Conservation (phyloP, 2,329 filamentous ascomycete species). For the Xylaria digitata region DNA sequence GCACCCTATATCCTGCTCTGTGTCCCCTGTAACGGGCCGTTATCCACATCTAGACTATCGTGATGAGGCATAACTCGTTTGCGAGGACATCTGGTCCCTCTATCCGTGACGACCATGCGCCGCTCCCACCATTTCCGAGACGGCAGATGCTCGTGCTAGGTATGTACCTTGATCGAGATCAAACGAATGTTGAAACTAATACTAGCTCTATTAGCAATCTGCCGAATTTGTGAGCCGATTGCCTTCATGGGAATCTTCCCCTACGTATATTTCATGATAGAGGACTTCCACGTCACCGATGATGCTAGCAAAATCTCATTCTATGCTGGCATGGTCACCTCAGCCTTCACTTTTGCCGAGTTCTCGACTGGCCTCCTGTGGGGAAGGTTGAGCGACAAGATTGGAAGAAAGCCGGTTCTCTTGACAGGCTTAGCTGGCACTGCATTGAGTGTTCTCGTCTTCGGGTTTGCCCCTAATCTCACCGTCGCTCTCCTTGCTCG, state of each 20-base stretch:
- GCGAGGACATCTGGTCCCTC: conserved; percentile 40
- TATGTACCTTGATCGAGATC: conserved; percentile 40
- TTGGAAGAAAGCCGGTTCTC: conserved; percentile 92
- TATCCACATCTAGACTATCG: conserved; percentile 30
- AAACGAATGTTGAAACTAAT: conserved; percentile 23
- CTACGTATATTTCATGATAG: conserved; percentile 97
- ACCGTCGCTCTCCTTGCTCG: conserved; percentile 86
- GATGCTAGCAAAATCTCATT: conserved; percentile 84
- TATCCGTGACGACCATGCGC: conserved; percentile 31
- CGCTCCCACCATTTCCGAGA: conserved; percentile 52
- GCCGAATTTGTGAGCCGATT: conserved; percentile 97
- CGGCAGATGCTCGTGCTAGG: conserved; percentile 54
- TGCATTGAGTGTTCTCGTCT: conserved; percentile 89
- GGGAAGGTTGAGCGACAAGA: conserved; percentile 90
- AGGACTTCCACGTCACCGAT: conserved; percentile 86
- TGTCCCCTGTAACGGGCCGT: conserved; percentile 29
- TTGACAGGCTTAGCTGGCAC: conserved; percentile 91
- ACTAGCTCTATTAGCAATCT: conserved; percentile 71
- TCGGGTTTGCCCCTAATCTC: conserved; percentile 88
- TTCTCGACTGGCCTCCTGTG: conserved; percentile 93
- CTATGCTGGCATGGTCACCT: conserved; percentile 96
- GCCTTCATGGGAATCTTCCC: conserved; percentile 99
- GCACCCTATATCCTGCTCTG: conserved; percentile 5
- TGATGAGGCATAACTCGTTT: conserved; percentile 45
- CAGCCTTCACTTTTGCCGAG: conserved; percentile 94